These are phyloP conservation scores for Claviceps sp. DNA, from an alignment of 2,329 filamentous ascomycete genomes.

Conservation along the genomic window DNA sequence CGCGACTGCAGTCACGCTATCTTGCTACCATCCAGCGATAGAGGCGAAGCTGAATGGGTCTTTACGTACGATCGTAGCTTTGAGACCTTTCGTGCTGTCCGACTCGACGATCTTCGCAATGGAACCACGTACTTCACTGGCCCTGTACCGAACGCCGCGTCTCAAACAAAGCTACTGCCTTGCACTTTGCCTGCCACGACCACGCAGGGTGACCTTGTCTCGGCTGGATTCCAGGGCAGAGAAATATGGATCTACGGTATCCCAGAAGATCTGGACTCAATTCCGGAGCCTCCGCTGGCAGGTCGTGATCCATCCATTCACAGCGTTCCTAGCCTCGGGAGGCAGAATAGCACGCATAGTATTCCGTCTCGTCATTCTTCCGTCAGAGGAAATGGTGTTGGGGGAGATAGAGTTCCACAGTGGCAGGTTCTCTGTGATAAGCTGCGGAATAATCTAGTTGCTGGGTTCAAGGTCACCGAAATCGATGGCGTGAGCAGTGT, in stretches of 20 bases:
- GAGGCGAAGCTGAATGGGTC: slow-evolving; percentile 59
- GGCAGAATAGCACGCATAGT: slow-evolving; percentile 18
- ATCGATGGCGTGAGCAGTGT: slow-evolving; percentile 53
- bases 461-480: slow-evolving; percentile 51
- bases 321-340: slow-evolving; percentile 10
- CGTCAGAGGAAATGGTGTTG: slow-evolving; percentile 15
- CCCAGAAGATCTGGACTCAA: slow-evolving; percentile 56
- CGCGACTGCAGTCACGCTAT: slow-evolving; percentile 67
- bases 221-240: slow-evolving; percentile 57
- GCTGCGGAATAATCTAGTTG: slow-evolving; percentile 55
- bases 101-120: slow-evolving; percentile 60
- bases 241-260: slow-evolving; percentile 71
- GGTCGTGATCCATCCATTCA: slow-evolving; percentile 11
- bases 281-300: slow-evolving; percentile 28
- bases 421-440: slow-evolving; percentile 59
- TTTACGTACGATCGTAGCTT: slow-evolving; percentile 67
- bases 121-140: slow-evolving; percentile 71
- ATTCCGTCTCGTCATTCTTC: slow-evolving; percentile 19
- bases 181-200: slow-evolving; percentile 57
- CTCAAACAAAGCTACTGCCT: slow-evolving; percentile 48
- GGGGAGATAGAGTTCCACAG: slow-evolving; percentile 38
- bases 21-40: slow-evolving; percentile 45
- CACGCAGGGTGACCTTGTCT: slow-evolving; percentile 56
- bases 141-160: slow-evolving; percentile 39
- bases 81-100: slow-evolving; percentile 64